Base-by-base conservation (phyloP, 345 rosid species). In the Angophora floribunda region DNA sequence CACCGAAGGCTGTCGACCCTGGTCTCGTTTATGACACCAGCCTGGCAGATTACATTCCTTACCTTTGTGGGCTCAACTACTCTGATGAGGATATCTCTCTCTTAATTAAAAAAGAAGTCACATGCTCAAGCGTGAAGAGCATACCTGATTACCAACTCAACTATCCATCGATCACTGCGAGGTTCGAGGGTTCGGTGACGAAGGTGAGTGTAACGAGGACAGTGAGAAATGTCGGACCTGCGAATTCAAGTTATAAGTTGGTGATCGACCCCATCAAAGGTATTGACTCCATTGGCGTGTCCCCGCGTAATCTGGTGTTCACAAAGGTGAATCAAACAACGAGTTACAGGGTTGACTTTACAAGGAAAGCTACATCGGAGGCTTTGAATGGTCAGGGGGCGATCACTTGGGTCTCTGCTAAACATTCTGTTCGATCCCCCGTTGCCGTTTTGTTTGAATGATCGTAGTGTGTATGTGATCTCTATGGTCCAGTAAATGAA, bases 21-120 rank as follows among this genome's bases (percentile, higher is more conserved):
- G 97, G 97, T 63, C 90, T 97, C 13, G 82, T 97, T 9, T 94
- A 95, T 86, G 97, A 96, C 78, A 91, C 95, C 65, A 87, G 88
- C 17, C 90, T 92, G 0, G 53, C 90, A 28, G 94, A 94, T 59
- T 94, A 95, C 47, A 84, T 93, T 19, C 94, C 90, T 14, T 92
- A 92, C 88, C 86, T 93, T 5, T 95, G 95, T 17, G 91, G 94
- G 22, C 89, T 87, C 75, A 91, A 90, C 59, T 95, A 93, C 91
- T 90, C 63, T 16, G 41, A 36, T 36, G 41, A 36, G 41, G 41
- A 36, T 36, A 36, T 36, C 41, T 36, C 41, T 36, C 41, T 79
- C 41, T 21, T 92, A 51, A 88, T 57, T 13, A 86, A 28, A 12
- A 32, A 90, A 55, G 19, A 88, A 57, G 86, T 91, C 36, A 86